These are phyloP conservation scores for Leccinum subrobustum DNA, from an alignment of 1,284 basidiomycete species.

Conservation along the genomic window DNA sequence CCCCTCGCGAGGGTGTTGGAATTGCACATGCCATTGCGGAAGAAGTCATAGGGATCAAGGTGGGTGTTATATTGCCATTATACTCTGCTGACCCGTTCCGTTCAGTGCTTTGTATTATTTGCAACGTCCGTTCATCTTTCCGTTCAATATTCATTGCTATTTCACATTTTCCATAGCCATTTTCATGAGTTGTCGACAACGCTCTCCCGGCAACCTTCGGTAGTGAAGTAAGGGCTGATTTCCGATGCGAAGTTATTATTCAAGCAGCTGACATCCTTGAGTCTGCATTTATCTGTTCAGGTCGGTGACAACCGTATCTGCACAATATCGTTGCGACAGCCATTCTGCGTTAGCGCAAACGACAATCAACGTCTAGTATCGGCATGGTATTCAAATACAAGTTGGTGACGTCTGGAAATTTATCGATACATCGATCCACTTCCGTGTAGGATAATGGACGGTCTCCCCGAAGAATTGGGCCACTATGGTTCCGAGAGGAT, in stretches of 20 bases:
- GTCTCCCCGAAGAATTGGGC: constrained; percentile 51
- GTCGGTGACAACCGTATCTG: constrained; percentile 39
- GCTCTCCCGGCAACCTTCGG: constrained; percentile 67
- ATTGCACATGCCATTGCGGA: constrained; percentile 94
- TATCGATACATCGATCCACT: neutral
- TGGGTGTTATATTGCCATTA: constrained; percentile 29
- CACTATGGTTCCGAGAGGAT: constrained; percentile 57
- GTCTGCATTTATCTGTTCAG: constrained; percentile 81
- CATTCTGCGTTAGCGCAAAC: constrained; percentile 44
- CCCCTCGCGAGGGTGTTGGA: constrained; percentile 83
- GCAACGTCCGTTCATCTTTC: constrained; percentile 61
- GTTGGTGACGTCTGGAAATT: constrained; percentile 34
- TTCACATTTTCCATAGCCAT: constrained; percentile 46
- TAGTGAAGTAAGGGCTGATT: constrained; percentile 60
- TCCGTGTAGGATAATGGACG: constrained; percentile 57
- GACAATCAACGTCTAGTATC: constrained; percentile 53
- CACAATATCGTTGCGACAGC: neutral
- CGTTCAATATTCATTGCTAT: neutral
- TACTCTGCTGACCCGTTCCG: constrained; percentile 1
- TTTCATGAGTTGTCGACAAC: constrained; percentile 69
- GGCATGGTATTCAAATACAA: constrained; percentile 80
- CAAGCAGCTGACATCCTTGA: constrained; percentile 28
- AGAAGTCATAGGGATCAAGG: constrained; percentile 73
- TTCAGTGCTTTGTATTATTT: constrained; percentile 83
- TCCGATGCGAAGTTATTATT: constrained; percentile 15